A percentile compares a stretch with the other conserved stretches of the same genome.
These are phyloP conservation scores for Plectosphaerella sp. DNA, from an alignment of 2,329 filamentous ascomycete genomes.

Conservation along the genomic window DNA sequence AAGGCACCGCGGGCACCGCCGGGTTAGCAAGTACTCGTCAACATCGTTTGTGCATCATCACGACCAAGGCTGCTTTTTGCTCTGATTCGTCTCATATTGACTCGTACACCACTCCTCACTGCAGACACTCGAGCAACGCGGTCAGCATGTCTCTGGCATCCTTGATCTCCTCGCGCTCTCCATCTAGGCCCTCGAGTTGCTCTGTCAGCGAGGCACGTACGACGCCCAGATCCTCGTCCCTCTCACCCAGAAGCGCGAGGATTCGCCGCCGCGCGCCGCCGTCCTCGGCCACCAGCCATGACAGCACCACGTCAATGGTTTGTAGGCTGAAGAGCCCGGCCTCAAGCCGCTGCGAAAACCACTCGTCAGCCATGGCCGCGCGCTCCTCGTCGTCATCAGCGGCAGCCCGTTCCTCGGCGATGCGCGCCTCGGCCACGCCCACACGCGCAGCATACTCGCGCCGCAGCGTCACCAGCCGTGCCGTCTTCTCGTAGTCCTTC, in stretches of 20 bases:
- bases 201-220: conserved; percentile 65
- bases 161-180: conserved; percentile 54
- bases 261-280: conserved; percentile 66
- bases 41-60: not conserved
- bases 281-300: conserved; percentile 92
- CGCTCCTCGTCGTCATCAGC: conserved; percentile 56
- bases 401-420: conserved; percentile 36
- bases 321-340: conserved; percentile 82
- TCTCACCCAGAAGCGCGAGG: conserved; percentile 57
- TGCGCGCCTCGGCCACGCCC: conserved; percentile 56
- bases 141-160: conserved; percentile 52
- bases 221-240: conserved; percentile 59
- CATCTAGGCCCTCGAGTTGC: conserved; percentile 47
- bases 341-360: conserved; percentile 71
- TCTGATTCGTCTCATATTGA: not conserved
- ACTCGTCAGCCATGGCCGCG: conserved; percentile 62
- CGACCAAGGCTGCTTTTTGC: not conserved
- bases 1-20: not conserved
- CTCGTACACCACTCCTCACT: not conserved
- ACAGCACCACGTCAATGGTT: conserved; percentile 76
- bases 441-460: conserved; percentile 65
- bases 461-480: conserved; percentile 66
- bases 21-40: not conserved
- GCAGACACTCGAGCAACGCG: conserved; percentile 39
- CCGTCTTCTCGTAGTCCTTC: conserved; percentile 84